These are phyloP conservation scores for Otatea glauca DNA, from an alignment of 176 grass and related monocot species.

Conservation along the genomic window DNA sequence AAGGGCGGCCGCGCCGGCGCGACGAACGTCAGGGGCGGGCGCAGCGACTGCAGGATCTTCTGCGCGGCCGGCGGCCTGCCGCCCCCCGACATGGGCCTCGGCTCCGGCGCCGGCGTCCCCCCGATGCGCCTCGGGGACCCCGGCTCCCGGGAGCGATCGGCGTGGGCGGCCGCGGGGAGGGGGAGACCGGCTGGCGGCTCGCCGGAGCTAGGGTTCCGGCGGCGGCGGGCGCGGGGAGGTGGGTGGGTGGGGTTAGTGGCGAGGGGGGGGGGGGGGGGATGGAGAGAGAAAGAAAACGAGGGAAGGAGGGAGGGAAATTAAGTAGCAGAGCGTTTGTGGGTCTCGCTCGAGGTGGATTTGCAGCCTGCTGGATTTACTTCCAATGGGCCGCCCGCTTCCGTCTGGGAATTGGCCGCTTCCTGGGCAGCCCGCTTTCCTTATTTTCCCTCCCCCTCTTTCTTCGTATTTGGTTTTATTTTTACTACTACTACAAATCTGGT, in stretches of 20 bases:
- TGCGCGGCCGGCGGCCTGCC: constrained; percentile 58
- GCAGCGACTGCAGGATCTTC: constrained; percentile 71
- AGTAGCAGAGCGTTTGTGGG: constrained; percentile 34
- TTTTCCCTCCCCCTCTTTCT: not conserved
- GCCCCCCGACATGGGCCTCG: constrained; percentile 50
- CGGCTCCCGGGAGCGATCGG: constrained; percentile 21
- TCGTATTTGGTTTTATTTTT: not conserved
- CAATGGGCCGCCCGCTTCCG: constrained; percentile 7
- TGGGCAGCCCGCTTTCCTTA: not conserved
- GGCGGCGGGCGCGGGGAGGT: constrained; percentile 6
- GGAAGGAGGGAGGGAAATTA: constrained; percentile 65
- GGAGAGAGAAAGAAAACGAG: constrained; percentile 56
- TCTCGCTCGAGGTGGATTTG: not conserved
- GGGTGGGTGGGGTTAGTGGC: constrained; percentile 48
- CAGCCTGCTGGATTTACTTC: not conserved
- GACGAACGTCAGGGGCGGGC: constrained; percentile 46
- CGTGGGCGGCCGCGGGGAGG: not conserved
- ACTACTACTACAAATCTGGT: not conserved
- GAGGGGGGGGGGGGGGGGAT: not conserved
- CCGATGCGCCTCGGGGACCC: constrained; percentile 6
- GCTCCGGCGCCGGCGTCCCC: constrained; percentile 6
- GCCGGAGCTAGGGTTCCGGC: constrained; percentile 51
- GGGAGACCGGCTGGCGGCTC: not conserved
- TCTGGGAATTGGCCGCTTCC: not conserved
- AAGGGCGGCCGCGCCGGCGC: constrained; percentile 59